Base-by-base conservation (phyloP, 2,329 filamentous ascomycete species). In the Aspergillus fumigatus region DNA sequence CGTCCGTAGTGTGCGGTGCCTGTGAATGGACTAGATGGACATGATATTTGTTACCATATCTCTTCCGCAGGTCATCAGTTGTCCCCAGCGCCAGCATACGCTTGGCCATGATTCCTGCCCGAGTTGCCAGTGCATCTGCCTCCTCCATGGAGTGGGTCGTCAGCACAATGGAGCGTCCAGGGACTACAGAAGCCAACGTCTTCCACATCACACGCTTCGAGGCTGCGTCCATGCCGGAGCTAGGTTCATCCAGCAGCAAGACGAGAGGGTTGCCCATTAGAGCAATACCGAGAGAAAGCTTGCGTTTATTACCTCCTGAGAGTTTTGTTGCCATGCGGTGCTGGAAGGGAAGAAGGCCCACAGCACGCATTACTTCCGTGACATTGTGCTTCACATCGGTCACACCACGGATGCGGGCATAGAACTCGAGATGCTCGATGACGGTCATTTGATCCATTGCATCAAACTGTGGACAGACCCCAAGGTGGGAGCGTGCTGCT, bases 111-210 rank as follows among this genome's bases (percentile, higher is more conserved):
- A 97, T 96, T 11, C 91, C 93, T 0, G 89, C 91, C 1, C 91
- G 83, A 29, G 85, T 86, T 0, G 92, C 92, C 2, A 97, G 80
- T 0, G 92, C 92, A 67, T 96, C 91, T 0, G 92, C 93, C 75
- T 97, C 93, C 71, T 97, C 92, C 92, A 97, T 96, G 50, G 85
- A 90, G 72, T 97, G 93, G 0, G 93, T 97, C 0, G 93, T 97
- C 19, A 97, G 82, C 1, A 97, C 80, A 17, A 97, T 84, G 0
- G 88, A 89, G n/a, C 92, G 84, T 0, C 91, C 91, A 0, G 85
- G 83, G 0, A 88, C 86, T 3, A 92, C 86, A 1, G 85, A 82
- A 3, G 84, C 84, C 0, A 97, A 80, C 0, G 92, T 96, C 55
- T 85, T 85, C 93, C 93, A 97, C 89, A 97, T 96, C 62, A 95